Conservation (phyloP, 2,329 filamentous ascomycete species). For the Fusarium robinianum region DNA sequence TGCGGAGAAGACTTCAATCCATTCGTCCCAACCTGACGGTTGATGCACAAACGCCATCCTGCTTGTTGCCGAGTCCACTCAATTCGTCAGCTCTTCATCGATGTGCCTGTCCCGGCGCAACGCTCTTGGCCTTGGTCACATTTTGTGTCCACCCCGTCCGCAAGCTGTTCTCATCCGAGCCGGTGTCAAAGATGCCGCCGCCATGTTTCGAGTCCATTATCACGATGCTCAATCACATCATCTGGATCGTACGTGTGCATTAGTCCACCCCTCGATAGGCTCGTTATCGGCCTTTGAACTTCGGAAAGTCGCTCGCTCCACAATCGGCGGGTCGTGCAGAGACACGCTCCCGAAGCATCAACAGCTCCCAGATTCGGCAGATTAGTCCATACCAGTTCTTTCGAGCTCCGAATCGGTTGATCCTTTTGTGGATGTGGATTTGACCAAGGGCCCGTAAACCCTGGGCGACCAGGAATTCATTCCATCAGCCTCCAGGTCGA, state of each 20-base stretch:
- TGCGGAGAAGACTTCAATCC: constrained; percentile 25
- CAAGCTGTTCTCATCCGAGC: constrained; percentile 27
- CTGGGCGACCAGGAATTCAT: constrained; percentile 21
- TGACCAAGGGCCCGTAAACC: constrained; percentile 35
- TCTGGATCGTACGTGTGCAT: constrained; percentile 32
- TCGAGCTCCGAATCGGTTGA: constrained; percentile 7
- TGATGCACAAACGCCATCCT: constrained; percentile 30
- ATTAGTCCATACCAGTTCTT: constrained; percentile 14
- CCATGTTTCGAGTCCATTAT: constrained; percentile 33
- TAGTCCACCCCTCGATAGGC: constrained; percentile 29
- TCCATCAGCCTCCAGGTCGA: constrained; percentile 15
- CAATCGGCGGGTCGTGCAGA: constrained; percentile 22
- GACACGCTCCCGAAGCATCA: constrained; percentile 22
- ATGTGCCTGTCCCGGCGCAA: constrained; percentile 26
- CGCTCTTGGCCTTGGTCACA: constrained; percentile 27
- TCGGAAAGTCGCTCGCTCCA: constrained; percentile 26
- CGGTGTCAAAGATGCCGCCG: constrained; percentile 31
- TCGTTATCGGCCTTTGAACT: constrained; percentile 19
- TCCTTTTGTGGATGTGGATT: constrained; percentile 29
- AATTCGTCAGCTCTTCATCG: constrained; percentile 17
- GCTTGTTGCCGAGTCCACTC: constrained; percentile 26
- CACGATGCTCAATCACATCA: constrained; percentile 36
- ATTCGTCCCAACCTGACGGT: constrained; percentile 35
- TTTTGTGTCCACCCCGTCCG: constrained; percentile 24
- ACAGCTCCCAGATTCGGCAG: constrained; percentile 26